Conservation (phyloP, 2,329 filamentous ascomycete genomes). For the Ophiostoma sp. region DNA sequence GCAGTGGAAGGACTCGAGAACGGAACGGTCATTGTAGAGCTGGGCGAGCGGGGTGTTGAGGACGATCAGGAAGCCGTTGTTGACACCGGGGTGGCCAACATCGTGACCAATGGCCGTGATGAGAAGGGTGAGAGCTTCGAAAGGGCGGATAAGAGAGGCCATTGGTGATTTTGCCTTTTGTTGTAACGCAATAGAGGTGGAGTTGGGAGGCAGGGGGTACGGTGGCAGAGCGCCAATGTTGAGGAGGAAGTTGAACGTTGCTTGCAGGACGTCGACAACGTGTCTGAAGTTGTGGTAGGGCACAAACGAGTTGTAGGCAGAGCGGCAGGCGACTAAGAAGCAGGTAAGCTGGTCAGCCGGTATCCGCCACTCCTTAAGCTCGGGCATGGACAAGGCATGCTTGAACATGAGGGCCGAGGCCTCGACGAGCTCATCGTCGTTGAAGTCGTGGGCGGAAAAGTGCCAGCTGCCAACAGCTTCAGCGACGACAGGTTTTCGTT, state of each 20-base stretch:
- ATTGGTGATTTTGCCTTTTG: conserved; percentile 64
- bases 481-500: conserved; percentile 61
- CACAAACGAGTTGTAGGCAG: conserved; percentile 94
- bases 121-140: conserved; percentile 82
- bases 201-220: conserved; percentile 44
- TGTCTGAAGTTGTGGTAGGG: conserved; percentile 98
- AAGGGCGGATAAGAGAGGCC: conserved; percentile 70
- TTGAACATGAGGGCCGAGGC: conserved; percentile 83
- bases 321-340: conserved; percentile 81
- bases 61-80: conserved; percentile 91
- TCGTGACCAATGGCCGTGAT: conserved; percentile 97
- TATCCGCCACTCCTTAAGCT: conserved; percentile 74
- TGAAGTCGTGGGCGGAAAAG: conserved; percentile 84
- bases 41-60: conserved; percentile 90
- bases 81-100: conserved; percentile 94
- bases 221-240: conserved; percentile 69
- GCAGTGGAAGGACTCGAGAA: conserved; percentile 95
- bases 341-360: conserved; percentile 75
- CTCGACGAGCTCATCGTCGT: conserved; percentile 83
- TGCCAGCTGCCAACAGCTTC: conserved; percentile 70
- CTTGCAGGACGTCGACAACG: conserved; percentile 92
- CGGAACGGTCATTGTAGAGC: conserved; percentile 93
- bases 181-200: conserved; percentile 59
- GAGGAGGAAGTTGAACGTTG: conserved; percentile 83
- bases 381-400: conserved; percentile 76